Base-by-base conservation (phyloP, 495 filamentous ascomycete genomes). In the Lasiosphaeris hirsuta region DNA sequence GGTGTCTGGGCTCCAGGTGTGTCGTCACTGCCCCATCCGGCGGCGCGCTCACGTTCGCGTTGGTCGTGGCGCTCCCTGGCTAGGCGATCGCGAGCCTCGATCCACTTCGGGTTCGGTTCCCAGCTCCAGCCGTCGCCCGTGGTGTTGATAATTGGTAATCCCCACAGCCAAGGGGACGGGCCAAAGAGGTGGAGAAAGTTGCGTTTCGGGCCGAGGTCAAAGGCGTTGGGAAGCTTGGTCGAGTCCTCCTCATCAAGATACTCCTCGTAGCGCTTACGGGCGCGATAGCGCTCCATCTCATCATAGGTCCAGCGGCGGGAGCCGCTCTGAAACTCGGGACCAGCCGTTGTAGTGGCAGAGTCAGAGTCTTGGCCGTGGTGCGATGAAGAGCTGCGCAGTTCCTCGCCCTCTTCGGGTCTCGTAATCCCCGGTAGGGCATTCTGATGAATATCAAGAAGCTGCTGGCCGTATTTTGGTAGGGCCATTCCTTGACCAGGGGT, bases 101-200 rank as follows among this genome's bases (percentile, higher is more conserved):
- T 58, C 81, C 90, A 94, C 57, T 80, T 81, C 1, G 75, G 71
- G 56, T 84, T 96, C 1, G 91, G 81, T 65, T 96, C 92, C 94
- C 94, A 98, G 62, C 72, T 82, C 92, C 92, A 97, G n/a, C 94
- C 94, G 67, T 98, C 90, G 9, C 92, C 92, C 0, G 81, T 86
- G 0, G 90, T 93, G 53, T 86, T 96, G 69, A 84, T 84, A 13
- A 96, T 70, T 0, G 94, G 95, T n/a, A 96, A 61, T 3, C 73
- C 64, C 92, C 94, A 96, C 5, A 90, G 75, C 34, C 82, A 70
- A 10, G 84, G 84, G 0, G 73, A 79, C 2, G 73, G 73, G 0
- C 94, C 94, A 60, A 98, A 96, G 10, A 98, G 78, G 67, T 94
- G 87, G 3, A 75, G 60, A n/a, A 97, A 74, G 63, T 98, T 98